Percentiles rank a stretch among this genome's conserved stretches.
Conservation (phyloP, 2,329 filamentous ascomycete species). For the Neonectria ditissima region DNA sequence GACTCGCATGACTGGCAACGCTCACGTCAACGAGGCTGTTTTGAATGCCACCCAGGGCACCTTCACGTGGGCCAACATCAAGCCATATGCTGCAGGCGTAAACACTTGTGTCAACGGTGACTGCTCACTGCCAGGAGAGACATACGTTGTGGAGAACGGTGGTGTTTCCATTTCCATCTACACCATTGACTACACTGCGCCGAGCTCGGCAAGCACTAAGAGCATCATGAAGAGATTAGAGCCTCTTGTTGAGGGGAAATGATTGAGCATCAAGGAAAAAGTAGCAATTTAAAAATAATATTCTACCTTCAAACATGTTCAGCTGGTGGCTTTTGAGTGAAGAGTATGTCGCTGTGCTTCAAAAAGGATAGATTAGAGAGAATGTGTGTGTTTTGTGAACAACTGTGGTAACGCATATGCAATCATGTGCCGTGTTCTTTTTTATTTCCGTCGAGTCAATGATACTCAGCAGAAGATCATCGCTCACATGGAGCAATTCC, state of each 20-base stretch:
- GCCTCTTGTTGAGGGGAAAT: conserved; percentile 22
- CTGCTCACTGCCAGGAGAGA: conserved; percentile 63
- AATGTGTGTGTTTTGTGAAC: not conserved
- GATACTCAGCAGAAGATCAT: no score
- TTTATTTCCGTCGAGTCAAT: no score
- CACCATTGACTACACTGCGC: conserved; percentile 64
- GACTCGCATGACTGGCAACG: conserved; percentile 62
- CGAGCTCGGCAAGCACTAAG: conserved; percentile 43
- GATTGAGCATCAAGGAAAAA: not conserved
- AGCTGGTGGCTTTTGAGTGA: not conserved
- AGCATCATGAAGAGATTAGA: conserved; percentile 42
- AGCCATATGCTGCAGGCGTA: conserved; percentile 53
- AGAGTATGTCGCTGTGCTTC: not conserved
- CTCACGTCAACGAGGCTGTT: conserved; percentile 58
- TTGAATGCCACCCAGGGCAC: conserved; percentile 57
- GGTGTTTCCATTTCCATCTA: conserved; percentile 59
- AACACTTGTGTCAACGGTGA: conserved; percentile 65
- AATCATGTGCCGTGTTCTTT: no score
- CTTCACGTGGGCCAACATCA: conserved; percentile 56
- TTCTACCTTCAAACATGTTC: not conserved
- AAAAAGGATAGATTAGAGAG: not conserved
- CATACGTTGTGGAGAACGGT: conserved; percentile 57
- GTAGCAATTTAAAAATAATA: not conserved
- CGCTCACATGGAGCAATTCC: no score
- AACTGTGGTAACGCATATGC: not conserved